These are phyloP conservation scores for Colletotrichum kahawae DNA, from an alignment of 2,329 filamentous ascomycete species.

Conservation along the genomic window DNA sequence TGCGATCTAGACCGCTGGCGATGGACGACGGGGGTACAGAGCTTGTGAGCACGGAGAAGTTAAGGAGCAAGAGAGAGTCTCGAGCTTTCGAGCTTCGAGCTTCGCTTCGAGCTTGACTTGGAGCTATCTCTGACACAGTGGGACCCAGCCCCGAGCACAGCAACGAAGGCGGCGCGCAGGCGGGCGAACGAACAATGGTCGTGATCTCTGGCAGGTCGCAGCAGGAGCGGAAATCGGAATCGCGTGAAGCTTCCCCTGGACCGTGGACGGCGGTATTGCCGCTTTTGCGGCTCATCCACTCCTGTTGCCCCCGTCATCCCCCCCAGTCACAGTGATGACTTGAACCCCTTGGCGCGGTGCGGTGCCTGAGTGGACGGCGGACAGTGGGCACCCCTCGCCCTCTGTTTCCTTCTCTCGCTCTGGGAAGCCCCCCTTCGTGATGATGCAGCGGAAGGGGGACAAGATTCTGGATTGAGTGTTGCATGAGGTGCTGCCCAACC, in stretches of 20 bases:
- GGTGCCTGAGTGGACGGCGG: neutral
- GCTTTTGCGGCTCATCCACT: neutral
- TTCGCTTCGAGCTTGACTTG: neutral
- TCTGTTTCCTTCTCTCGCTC: neutral
- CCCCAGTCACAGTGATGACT: neutral
- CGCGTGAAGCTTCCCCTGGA: neutral
- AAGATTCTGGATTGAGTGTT: neutral
- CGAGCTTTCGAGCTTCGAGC: neutral
- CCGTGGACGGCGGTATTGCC: neutral
- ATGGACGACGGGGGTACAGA: neutral
- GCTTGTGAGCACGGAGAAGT: neutral
- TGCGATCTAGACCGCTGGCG: neutral
- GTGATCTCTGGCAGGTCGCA: neutral
- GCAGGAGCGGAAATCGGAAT: slow-evolving; percentile 7
- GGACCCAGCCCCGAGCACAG: neutral
- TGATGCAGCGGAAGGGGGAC: neutral
- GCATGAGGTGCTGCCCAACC: slow-evolving; percentile 23
- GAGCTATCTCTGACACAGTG: neutral
- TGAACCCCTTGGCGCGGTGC: neutral
- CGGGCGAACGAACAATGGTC: neutral
- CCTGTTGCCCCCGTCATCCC: neutral
- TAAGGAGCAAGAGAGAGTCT: neutral
- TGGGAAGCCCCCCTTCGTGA: neutral
- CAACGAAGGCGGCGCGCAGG: neutral
- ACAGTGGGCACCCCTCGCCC: neutral